Conservation (phyloP, 1,284 basidiomycete genomes). For the Trichosporon sp. region DNA sequence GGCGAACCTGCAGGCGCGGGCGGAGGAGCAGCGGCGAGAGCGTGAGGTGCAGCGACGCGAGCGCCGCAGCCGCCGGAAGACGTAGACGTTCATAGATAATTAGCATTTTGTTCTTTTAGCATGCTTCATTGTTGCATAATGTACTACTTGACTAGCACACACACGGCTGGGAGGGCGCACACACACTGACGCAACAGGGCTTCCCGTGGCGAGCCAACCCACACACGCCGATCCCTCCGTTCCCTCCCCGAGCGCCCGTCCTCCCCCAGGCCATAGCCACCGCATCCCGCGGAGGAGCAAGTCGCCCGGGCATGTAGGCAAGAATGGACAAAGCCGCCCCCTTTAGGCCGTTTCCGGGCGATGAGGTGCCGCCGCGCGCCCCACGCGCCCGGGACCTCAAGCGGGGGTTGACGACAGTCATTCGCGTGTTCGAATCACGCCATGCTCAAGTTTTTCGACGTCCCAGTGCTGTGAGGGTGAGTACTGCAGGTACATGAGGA, state of each 20-base stretch:
- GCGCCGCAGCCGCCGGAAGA: not conserved
- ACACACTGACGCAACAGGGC: too few relatives aligned
- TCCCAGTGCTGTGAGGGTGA: too few relatives aligned
- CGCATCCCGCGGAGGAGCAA: too few relatives aligned
- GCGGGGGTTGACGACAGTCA: not conserved
- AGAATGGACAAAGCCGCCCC: not conserved
- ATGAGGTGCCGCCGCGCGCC: too few relatives aligned
- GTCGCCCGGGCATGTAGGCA: not conserved
- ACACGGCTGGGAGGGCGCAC: too few relatives aligned
- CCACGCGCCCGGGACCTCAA: not conserved
- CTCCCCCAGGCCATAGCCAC: too few relatives aligned
- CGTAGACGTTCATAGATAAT: not conserved
- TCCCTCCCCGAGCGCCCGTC: too few relatives aligned
- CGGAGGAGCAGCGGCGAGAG: slow-evolving; percentile 7
- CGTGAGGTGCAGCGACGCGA: not conserved
- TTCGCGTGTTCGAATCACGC: not conserved
- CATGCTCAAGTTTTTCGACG: not conserved
- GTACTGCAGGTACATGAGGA: too few relatives aligned
- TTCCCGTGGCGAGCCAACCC: too few relatives aligned
- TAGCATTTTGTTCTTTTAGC: not conserved
- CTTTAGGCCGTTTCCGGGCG: not conserved
- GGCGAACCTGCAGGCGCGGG: slow-evolving; percentile 5
- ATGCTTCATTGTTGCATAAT: not conserved
- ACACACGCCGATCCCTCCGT: too few relatives aligned
- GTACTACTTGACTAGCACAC: not conserved